phyloP scores from a whole-genome alignment of 176 grass and related monocot species.

The Saccharum spontaneum region DNA sequence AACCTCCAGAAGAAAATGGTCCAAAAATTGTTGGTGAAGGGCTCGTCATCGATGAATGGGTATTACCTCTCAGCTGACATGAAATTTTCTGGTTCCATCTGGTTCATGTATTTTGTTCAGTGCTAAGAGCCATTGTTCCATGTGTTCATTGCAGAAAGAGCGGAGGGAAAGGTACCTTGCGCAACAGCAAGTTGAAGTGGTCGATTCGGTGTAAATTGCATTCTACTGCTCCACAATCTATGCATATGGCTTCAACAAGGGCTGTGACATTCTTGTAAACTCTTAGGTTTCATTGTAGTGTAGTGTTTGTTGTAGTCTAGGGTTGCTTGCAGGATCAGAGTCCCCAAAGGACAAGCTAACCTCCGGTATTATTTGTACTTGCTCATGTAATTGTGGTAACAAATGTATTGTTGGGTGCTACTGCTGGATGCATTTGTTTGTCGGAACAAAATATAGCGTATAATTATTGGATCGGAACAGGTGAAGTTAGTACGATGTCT shows the following conservation, averaged over 20 bases:
- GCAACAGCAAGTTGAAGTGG: conserved; percentile 84
- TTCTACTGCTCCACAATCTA: conserved; percentile 10
- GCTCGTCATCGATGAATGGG: conserved; percentile 97
- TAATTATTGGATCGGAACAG: conserved; percentile 10
- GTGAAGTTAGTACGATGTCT: conserved; percentile 1
- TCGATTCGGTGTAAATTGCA: conserved; percentile 71
- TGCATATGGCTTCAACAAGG: conserved; percentile 34
- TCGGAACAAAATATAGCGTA: conserved; percentile 46
- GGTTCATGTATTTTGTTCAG: neutral
- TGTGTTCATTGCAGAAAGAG: conserved; percentile 69
- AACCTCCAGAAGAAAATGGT: conserved; percentile 78
- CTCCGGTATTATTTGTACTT: conserved; percentile 43
- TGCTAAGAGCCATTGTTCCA: conserved; percentile 5
- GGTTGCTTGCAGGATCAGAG: conserved; percentile 38
- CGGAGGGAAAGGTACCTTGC: conserved; percentile 89
- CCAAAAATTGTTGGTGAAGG: conserved; percentile 92
- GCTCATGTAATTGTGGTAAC: conserved; percentile 57
- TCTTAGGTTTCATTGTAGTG: conserved; percentile 43
- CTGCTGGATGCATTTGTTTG: conserved; percentile 36
- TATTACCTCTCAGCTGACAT: conserved; percentile 37
- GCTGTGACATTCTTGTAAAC: conserved; percentile 42
- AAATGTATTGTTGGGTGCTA: conserved; percentile 35
- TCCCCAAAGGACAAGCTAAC: conserved; percentile 64
- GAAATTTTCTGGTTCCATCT: neutral
- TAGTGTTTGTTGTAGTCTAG: conserved; percentile 45